These are phyloP conservation scores for Melanogaster broomeanus DNA, from an alignment of 768 basidiomycete genomes.

Conservation along the genomic window DNA sequence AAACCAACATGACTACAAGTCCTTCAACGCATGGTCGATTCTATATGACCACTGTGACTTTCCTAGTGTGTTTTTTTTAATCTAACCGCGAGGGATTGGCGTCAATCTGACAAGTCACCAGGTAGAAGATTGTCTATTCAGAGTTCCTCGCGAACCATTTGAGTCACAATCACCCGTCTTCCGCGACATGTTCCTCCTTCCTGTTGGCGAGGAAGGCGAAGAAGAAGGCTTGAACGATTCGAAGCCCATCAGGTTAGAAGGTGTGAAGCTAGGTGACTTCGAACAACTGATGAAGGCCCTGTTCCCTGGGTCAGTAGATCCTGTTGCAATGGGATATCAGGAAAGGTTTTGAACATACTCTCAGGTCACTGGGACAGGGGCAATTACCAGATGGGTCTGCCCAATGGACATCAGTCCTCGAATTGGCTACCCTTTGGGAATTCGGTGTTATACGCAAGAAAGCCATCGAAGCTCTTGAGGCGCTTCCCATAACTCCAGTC, in stretches of 20 bases:
- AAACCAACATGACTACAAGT: neutral
- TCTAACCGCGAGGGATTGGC: neutral
- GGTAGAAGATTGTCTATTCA: conserved; percentile 16
- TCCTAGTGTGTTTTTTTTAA: neutral
- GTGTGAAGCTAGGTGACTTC: conserved; percentile 12
- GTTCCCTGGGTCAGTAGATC: conserved; percentile 7
- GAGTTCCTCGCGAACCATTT: conserved; percentile 10
- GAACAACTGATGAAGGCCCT: conserved; percentile 9
- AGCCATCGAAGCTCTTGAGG: neutral
- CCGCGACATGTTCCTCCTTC: conserved; percentile 13
- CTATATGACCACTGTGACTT: neutral
- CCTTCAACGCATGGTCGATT: neutral
- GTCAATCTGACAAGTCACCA: neutral
- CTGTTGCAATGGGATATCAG: neutral
- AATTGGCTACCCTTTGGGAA: conserved; percentile 38
- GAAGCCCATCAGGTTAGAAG: conserved; percentile 17
- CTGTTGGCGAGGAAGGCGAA: neutral
- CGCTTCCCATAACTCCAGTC: neutral
- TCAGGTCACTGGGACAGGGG: neutral
- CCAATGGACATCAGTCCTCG: conserved; percentile 38
- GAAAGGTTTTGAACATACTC: neutral
- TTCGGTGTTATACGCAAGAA: conserved; percentile 16
- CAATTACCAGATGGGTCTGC: conserved; percentile 3
- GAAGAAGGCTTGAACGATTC: conserved; percentile 13
- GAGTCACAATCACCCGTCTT: conserved; percentile 13